Evolutionary conservation across 116 monocot species (phyloP).

Genomic region (Phalaenopsis hybrid): DNA sequence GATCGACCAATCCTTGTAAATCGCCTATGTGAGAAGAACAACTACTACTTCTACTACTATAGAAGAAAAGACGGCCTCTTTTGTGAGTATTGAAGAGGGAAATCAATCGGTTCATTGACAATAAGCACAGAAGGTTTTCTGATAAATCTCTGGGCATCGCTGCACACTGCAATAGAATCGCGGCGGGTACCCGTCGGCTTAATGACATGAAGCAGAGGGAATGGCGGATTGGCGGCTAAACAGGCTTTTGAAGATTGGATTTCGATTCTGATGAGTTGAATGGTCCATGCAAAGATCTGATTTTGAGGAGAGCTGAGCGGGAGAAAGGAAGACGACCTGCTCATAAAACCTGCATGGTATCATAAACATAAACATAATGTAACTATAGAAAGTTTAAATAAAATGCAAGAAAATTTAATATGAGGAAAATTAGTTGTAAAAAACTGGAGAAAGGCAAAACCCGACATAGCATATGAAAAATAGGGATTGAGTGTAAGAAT

Average conservation of each 20-base stretch:
- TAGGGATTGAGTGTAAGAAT: no score
- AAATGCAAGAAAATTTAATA: no score
- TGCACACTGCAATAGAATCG: background rate
- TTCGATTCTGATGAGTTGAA: background rate
- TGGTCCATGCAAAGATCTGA: background rate
- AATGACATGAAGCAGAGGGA: background rate
- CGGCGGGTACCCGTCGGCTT: background rate
- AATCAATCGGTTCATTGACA: background rate
- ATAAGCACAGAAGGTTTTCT: conserved; percentile 1
- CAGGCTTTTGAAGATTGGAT: background rate
- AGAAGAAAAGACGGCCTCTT: conserved; percentile 15
- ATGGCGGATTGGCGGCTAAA: background rate
- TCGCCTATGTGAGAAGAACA: conserved; percentile 24
- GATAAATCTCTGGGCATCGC: background rate
- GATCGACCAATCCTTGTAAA: conserved; percentile 39
- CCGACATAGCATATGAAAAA: no score
- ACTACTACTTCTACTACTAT: conserved; percentile 5
- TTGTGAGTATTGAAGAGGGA: conserved; percentile 9
- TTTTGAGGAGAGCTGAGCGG: background rate
- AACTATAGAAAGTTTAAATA: no score
- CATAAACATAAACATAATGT: no score
- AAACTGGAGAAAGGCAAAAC: no score
- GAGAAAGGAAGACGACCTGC: background rate
- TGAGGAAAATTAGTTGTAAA: no score
- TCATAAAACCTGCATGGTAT: no score